Evolutionary conservation across 805 yeast species (phyloP).

Genomic region (Candida ortonii): DNA sequence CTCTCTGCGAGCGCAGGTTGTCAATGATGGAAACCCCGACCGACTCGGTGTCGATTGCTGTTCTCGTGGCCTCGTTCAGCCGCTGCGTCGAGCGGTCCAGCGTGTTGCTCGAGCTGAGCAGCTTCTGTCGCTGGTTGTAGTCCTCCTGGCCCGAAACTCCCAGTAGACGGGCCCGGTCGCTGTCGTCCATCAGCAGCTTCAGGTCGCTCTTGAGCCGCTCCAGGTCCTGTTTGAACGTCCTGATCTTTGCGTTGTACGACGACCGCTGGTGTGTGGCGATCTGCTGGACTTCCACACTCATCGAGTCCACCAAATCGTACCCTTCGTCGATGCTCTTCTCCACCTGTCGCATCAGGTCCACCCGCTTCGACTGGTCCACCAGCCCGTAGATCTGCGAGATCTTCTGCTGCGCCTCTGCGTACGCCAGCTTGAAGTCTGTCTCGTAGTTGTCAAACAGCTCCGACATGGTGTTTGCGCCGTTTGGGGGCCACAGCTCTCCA

Average conservation of each 20-base stretch:
- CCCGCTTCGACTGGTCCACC: slow-evolving; percentile 46
- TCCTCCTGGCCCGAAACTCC: slow-evolving; percentile 47
- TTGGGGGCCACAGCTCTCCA: no score
- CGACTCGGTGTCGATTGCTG: slow-evolving; percentile 88
- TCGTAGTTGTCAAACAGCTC: slow-evolving; percentile 65
- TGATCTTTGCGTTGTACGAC: slow-evolving; percentile 66
- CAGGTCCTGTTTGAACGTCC: slow-evolving; percentile 62
- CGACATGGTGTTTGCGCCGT: slow-evolving; percentile 32
- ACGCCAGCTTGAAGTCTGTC: slow-evolving; percentile 66
- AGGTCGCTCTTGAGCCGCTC: slow-evolving; percentile 56
- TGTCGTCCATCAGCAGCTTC: slow-evolving; percentile 59
- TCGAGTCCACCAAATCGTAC: slow-evolving; percentile 77
- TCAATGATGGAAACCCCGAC: slow-evolving; percentile 88
- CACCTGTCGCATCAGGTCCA: slow-evolving; percentile 52
- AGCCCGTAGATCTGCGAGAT: slow-evolving; percentile 51
- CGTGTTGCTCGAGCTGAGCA: slow-evolving; percentile 73
- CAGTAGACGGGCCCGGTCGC: slow-evolving; percentile 70
- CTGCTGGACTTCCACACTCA: slow-evolving; percentile 81
- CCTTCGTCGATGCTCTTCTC: slow-evolving; percentile 77
- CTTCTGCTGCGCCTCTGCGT: slow-evolving; percentile 66
- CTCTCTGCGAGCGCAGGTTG: slow-evolving; percentile 89
- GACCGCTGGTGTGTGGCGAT: slow-evolving; percentile 75
- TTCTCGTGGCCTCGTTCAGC: slow-evolving; percentile 79
- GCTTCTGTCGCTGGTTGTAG: slow-evolving; percentile 74
- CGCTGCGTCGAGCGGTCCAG: slow-evolving; percentile 82